Conservation (phyloP, 192 early-diverging fungal genomes). For the Rhizoclosmatium globosum region DNA sequence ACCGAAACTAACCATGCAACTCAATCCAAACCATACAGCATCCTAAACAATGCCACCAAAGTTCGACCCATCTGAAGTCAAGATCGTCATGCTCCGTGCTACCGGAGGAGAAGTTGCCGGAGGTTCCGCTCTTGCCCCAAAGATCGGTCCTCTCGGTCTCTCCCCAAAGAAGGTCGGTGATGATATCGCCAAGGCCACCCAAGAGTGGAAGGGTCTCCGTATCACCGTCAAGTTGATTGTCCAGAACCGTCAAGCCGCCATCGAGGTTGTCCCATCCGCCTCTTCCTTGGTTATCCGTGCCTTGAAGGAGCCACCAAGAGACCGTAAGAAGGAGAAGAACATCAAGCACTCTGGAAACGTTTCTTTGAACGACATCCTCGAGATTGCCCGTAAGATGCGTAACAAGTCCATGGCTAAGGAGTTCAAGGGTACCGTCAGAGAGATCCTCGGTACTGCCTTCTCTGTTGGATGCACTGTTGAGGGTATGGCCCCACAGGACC, state of each 20-base stretch:
- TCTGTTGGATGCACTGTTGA: conserved; percentile 98
- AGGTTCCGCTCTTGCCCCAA: conserved; percentile 97
- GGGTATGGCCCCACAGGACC: conserved; percentile 89
- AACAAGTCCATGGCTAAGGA: conserved; percentile 94
- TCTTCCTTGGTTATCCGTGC: conserved; percentile 97
- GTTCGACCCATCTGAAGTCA: conserved; percentile 83
- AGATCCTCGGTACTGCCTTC: conserved; percentile 94
- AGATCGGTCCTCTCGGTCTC: conserved; percentile 99
- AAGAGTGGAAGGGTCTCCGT: conserved; percentile 99
- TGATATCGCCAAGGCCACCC: conserved; percentile 99
- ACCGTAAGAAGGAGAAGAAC: conserved; percentile 99
- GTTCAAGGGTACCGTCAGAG: conserved; percentile 93
- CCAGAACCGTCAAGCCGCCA: conserved; percentile 99
- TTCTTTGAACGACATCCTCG: conserved; percentile 90
- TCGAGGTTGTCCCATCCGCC: conserved; percentile 96
- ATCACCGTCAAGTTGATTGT: conserved; percentile 98
- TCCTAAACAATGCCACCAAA: conserved; percentile 79
- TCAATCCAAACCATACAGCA: neutral
- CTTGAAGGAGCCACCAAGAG: conserved; percentile 95
- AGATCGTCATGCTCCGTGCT: conserved; percentile 90
- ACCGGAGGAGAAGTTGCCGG: conserved; percentile 99
- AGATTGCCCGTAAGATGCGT: conserved; percentile 95
- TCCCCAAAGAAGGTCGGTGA: conserved; percentile 99
- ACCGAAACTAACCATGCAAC: neutral
- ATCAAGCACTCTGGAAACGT: conserved; percentile 98